Percentiles rank a stretch among this genome's conserved stretches.
Evolutionary conservation across 2,329 filamentous ascomycete genomes (phyloP).

Genomic region (Pleomassaria siparia): DNA sequence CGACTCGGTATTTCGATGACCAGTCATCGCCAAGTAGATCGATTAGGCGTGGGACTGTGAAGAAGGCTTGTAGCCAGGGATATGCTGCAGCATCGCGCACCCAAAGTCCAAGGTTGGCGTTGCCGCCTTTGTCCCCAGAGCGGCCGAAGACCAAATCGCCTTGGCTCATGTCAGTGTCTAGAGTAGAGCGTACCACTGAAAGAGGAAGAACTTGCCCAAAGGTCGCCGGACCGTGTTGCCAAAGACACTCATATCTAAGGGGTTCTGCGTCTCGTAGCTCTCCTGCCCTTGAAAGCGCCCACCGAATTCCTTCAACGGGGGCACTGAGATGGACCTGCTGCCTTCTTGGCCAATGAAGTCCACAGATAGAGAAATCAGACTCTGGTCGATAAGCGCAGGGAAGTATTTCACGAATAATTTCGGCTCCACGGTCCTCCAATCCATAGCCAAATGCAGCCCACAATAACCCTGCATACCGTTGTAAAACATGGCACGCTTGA

Average conservation of each 20-base stretch:
- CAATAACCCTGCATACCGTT: slow-evolving; percentile 40
- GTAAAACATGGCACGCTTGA: slow-evolving; percentile 18
- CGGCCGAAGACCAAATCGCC: slow-evolving; percentile 26
- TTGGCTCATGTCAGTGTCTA: too few relatives aligned
- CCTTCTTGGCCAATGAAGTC: slow-evolving; percentile 8
- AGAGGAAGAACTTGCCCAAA: slow-evolving; percentile 20
- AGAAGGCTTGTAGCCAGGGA: slow-evolving; percentile 43
- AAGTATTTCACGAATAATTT: slow-evolving; percentile 23
- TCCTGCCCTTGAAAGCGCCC: slow-evolving; percentile 4
- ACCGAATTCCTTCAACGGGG: slow-evolving; percentile 13
- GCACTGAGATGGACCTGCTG: slow-evolving; percentile 5
- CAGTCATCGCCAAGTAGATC: slow-evolving; percentile 48
- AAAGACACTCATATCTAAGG: slow-evolving; percentile 20
- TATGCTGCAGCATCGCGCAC: slow-evolving; percentile 43
- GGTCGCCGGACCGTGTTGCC: slow-evolving; percentile 35
- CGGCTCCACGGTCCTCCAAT: slow-evolving; percentile 41
- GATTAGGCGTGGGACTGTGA: slow-evolving; percentile 42
- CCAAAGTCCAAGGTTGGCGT: slow-evolving; percentile 47
- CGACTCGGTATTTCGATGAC: slow-evolving; percentile 39
- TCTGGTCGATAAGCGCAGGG: slow-evolving; percentile 6
- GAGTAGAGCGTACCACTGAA: too few relatives aligned
- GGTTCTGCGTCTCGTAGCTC: slow-evolving; percentile 7
- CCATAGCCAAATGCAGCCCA: slow-evolving; percentile 40
- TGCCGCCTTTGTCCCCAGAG: slow-evolving; percentile 43
- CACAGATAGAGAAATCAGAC: slow-evolving; percentile 2